Percentiles rank a stretch among this genome's conserved stretches.
Conservation (phyloP, 345 rosid genomes). For the Lepidium africanum region DNA sequence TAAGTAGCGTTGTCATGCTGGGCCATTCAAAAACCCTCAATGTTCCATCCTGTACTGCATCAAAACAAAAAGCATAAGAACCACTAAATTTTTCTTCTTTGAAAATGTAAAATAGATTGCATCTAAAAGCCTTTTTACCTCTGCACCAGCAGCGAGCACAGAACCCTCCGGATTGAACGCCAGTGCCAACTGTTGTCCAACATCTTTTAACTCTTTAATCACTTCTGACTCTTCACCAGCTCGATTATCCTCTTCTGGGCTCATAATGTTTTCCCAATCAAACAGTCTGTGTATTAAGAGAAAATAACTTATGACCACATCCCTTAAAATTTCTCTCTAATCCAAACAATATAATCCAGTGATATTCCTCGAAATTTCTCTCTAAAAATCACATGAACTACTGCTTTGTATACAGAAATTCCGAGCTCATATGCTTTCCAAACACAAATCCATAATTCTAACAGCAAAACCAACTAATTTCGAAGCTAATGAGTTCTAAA, state of each 20-base stretch:
- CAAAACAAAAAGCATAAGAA: conserved; percentile 36
- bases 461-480: not conserved
- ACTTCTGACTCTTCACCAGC: conserved; percentile 46
- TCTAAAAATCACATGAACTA: not conserved
- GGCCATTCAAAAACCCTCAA: conserved; percentile 91
- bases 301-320: not conserved
- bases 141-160: conserved; percentile 68
- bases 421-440: not conserved
- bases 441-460: not conserved
- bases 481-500: not conserved
- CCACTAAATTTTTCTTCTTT: not conserved
- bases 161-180: conserved; percentile 64
- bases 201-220: conserved; percentile 44
- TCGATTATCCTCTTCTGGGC: conserved; percentile 32
- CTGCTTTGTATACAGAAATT: not conserved
- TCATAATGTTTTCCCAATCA: conserved; percentile 54
- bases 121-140: conserved; percentile 43
- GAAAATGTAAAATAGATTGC: not conserved
- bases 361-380: not conserved
- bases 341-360: not conserved
- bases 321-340: not conserved
- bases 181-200: conserved; percentile 72
- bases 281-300: conserved; percentile 42
- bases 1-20: conserved; percentile 55
- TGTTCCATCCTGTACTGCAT: conserved; percentile 83